Evolutionary conservation across 768 basidiomycete species (phyloP).

Genomic region (Mycena alexandri): DNA sequence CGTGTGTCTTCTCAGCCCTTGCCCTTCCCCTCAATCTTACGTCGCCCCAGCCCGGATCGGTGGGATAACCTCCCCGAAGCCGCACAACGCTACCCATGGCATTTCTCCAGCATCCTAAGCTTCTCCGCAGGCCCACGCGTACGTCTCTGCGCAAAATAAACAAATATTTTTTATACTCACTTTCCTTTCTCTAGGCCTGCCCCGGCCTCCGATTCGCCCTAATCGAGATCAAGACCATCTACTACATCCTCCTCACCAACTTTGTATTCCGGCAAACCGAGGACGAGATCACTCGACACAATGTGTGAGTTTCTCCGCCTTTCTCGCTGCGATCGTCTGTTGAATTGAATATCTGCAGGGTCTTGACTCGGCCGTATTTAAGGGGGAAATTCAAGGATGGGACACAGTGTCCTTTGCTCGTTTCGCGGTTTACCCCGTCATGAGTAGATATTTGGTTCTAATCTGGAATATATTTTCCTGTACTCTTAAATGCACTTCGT

Average conservation of each 20-base stretch:
- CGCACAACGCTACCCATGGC: constrained; percentile 75
- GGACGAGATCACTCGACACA: constrained; percentile 68
- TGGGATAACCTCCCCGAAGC: constrained; percentile 84
- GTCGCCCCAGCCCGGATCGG: constrained; percentile 73
- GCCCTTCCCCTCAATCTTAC: not conserved
- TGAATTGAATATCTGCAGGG: constrained; percentile 50
- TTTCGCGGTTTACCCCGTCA: constrained; percentile 47
- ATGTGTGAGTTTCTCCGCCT: constrained; percentile 63
- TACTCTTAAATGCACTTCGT: too few species aligned
- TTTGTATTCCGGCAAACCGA: constrained; percentile 71
- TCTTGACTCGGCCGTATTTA: constrained; percentile 76
- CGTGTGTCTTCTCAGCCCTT: constrained; percentile 36
- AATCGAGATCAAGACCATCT: constrained; percentile 85
- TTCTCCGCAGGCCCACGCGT: constrained; percentile 89
- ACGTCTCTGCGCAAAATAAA: constrained; percentile 46
- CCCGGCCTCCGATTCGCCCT: constrained; percentile 87
- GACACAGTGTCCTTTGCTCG: constrained; percentile 71
- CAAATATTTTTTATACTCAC: constrained; percentile 5
- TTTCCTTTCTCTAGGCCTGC: constrained; percentile 68
- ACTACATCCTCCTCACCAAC: constrained; percentile 76
- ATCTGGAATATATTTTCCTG: too few species aligned
- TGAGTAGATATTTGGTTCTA: too few species aligned
- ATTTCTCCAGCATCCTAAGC: constrained; percentile 77
- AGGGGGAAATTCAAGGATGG: constrained; percentile 66
- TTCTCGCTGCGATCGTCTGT: too few species aligned